Evolutionary conservation across 352 stramenopile species (phyloP).

Genomic region (Phytophthora pini): DNA sequence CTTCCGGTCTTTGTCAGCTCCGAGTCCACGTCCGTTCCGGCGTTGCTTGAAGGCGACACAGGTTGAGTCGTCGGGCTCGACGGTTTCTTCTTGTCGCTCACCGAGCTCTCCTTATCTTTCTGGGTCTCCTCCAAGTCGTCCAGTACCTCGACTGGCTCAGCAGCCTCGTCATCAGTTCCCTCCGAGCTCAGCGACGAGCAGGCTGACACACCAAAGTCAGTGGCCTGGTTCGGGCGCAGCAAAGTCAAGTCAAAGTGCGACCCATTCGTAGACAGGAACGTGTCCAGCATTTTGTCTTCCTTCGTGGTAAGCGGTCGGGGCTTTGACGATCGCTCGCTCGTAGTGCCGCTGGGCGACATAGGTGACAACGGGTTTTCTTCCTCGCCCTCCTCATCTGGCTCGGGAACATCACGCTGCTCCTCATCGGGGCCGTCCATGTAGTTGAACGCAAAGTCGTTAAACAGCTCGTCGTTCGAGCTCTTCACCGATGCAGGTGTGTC

Average conservation of each 20-base stretch:
- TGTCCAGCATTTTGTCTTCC: constrained; percentile 51
- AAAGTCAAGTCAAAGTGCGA: constrained; percentile 82
- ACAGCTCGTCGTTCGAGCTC: constrained; percentile 73
- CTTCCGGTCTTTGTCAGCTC: constrained; percentile 30
- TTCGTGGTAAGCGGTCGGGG: constrained; percentile 22
- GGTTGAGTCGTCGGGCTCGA: constrained; percentile 25
- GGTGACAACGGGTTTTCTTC: constrained; percentile 33
- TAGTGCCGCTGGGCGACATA: constrained; percentile 30
- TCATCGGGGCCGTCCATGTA: constrained; percentile 71
- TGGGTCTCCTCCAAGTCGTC: constrained; percentile 26
- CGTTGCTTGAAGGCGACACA: constrained; percentile 35
- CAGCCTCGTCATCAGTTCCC: constrained; percentile 35
- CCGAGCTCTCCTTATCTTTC: constrained; percentile 9
- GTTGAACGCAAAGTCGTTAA: constrained; percentile 87
- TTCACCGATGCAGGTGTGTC: constrained; percentile 86
- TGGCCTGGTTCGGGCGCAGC: constrained; percentile 69
- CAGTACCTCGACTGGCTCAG: constrained; percentile 38
- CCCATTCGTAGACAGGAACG: constrained; percentile 52
- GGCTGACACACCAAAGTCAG: constrained; percentile 66
- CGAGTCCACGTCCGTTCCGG: constrained; percentile 28
- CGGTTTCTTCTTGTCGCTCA: constrained; percentile 22
- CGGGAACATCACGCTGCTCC: constrained; percentile 54
- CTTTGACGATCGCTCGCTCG: constrained; percentile 24
- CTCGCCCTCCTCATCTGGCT: constrained; percentile 47
- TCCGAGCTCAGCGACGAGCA: constrained; percentile 70